Conservation (phyloP, 2,329 filamentous ascomycete genomes). For the Ophiobolus disseminans region DNA sequence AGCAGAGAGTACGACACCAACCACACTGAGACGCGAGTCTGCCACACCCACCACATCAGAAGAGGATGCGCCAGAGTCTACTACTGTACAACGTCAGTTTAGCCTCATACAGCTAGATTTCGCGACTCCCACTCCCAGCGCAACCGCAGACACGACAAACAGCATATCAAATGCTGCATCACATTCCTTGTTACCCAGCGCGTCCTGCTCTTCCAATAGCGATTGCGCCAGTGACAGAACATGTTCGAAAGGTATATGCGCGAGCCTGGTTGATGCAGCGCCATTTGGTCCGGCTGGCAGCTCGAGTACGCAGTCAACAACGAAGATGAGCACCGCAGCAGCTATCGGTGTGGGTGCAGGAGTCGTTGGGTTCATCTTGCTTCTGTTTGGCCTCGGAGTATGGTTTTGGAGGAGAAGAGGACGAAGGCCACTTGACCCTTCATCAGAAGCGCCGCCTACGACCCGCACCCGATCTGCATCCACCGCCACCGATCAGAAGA, state of each 20-base stretch:
- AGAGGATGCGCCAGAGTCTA: slow-evolving; percentile 6
- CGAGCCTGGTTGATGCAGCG: slow-evolving; percentile 21
- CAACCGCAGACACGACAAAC: not conserved
- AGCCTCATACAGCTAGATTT: slow-evolving; percentile 22
- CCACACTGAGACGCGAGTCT: not conserved
- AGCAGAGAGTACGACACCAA: slow-evolving; percentile 4
- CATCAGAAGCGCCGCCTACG: slow-evolving; percentile 18
- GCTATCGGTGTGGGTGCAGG: slow-evolving; percentile 39
- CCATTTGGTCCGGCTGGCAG: slow-evolving; percentile 30
- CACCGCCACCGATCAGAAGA: slow-evolving; percentile 33
- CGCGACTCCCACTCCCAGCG: slow-evolving; percentile 10
- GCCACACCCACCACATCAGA: slow-evolving; percentile 8
- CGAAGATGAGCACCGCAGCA: slow-evolving; percentile 25
- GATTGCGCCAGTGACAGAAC: slow-evolving; percentile 36
- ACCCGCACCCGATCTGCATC: slow-evolving; percentile 22
- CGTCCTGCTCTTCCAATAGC: slow-evolving; percentile 26
- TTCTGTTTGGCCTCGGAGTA: slow-evolving; percentile 28
- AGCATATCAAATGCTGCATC: not conserved
- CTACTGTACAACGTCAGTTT: slow-evolving; percentile 9
- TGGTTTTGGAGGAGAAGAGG: slow-evolving; percentile 32
- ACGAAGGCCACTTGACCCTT: slow-evolving; percentile 17
- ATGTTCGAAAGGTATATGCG: slow-evolving; percentile 32
- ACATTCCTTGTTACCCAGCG: slow-evolving; percentile 6
- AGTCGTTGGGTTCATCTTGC: slow-evolving; percentile 24
- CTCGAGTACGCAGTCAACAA: slow-evolving; percentile 20